Conservation (phyloP, 176 grass and related monocot species). For the Typha latifolia region DNA sequence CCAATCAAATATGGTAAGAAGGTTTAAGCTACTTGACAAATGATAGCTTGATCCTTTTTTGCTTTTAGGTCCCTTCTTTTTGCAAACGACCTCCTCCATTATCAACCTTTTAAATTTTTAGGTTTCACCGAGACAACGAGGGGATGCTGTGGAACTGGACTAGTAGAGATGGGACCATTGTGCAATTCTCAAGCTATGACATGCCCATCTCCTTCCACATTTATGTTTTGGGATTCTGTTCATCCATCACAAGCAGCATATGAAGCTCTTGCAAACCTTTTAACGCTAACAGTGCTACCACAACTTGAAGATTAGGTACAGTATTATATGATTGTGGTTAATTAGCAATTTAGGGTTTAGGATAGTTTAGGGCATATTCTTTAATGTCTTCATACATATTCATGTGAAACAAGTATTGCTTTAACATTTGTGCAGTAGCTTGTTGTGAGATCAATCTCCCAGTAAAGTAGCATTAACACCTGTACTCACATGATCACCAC, state of each 20-base stretch:
- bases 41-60: too few species aligned
- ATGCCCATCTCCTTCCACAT: constrained; percentile 30
- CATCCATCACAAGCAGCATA: constrained; percentile 56
- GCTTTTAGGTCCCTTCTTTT: not conserved
- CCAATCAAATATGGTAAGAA: constrained; percentile 39
- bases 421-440: too few species aligned
- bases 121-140: constrained; percentile 25
- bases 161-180: constrained; percentile 33
- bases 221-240: constrained; percentile 54
- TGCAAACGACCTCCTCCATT: not conserved
- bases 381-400: too few species aligned
- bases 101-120: not conserved
- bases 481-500: too few species aligned
- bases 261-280: constrained; percentile 29
- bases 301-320: constrained; percentile 11
- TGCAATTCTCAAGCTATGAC: constrained; percentile 15
- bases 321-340: not conserved
- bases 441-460: too few species aligned
- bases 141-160: constrained; percentile 36
- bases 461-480: too few species aligned
- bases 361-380: not conserved
- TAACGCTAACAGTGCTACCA: constrained; percentile 20
- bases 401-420: too few species aligned
- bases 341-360: not conserved
- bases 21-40: not conserved